phyloP scores from a whole-genome alignment of 768 basidiomycete genomes.

The Terana coerulea region DNA sequence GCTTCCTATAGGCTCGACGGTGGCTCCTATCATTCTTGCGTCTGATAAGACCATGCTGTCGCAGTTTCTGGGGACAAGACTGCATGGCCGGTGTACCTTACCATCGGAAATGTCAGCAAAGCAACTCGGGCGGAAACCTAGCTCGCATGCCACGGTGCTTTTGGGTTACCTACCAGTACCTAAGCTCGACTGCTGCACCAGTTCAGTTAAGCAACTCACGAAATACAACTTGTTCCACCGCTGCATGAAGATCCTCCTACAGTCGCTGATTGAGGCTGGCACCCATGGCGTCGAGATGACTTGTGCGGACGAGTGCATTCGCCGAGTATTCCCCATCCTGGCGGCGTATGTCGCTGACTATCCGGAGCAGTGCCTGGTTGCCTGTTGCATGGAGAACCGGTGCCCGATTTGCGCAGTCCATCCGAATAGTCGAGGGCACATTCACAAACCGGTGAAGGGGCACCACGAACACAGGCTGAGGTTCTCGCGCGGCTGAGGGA shows the following conservation, averaged over 20 bases:
- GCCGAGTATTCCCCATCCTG: conserved; percentile 10
- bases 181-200: neutral
- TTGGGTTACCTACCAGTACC: conserved; percentile 17
- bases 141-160: conserved; percentile 10
- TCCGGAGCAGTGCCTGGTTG: conserved; percentile 17
- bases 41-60: conserved; percentile 16
- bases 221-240: conserved; percentile 12
- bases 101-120: conserved; percentile 17
- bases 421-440: conserved; percentile 10
- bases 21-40: conserved; percentile 18
- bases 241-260: conserved; percentile 6
- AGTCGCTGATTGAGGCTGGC: conserved; percentile 6
- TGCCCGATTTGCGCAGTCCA: neutral
- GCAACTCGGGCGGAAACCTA: conserved; percentile 12
- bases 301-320: conserved; percentile 9
- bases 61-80: conserved; percentile 16
- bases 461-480: neutral
- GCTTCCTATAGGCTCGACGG: conserved; percentile 22
- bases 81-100: conserved; percentile 18
- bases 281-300: conserved; percentile 10
- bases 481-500: neutral
- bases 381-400: neutral
- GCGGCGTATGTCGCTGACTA: conserved; percentile 11
- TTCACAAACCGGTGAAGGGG: neutral
- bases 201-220: neutral